Conservation (phyloP, 768 basidiomycete genomes). For the Tulasnella sp. region DNA sequence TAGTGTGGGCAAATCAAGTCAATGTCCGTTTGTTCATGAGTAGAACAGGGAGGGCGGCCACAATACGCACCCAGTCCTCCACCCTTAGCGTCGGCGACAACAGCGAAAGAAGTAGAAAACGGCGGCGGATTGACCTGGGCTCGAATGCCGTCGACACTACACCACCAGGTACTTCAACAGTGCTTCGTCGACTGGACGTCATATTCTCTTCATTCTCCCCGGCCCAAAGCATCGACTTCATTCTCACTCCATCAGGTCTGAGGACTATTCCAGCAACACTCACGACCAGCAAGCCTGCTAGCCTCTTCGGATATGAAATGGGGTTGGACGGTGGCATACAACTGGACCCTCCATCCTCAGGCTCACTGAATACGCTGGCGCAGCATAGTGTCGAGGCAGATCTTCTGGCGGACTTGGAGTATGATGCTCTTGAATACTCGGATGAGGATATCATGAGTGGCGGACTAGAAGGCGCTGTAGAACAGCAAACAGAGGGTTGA, state of each 20-base stretch:
- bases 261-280: not conserved
- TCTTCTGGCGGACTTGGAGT: no score
- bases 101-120: slow-evolving; percentile 25
- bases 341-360: no score
- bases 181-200: slow-evolving; percentile 62
- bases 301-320: no score
- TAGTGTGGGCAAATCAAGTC: slow-evolving; percentile 90
- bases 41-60: slow-evolving; percentile 52
- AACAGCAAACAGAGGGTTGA: no score
- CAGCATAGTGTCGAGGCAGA: no score
- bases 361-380: no score
- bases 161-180: slow-evolving; percentile 19
- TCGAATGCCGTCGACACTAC: not conserved
- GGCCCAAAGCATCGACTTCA: slow-evolving; percentile 59
- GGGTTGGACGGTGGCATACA: no score
- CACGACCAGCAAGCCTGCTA: not conserved
- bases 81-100: not conserved
- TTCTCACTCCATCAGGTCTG: slow-evolving; percentile 55
- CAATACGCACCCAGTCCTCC: no score
- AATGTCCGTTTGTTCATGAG: slow-evolving; percentile 81
- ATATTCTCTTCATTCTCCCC: slow-evolving; percentile 59
- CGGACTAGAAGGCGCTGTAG: no score
- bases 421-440: no score
- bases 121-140: slow-evolving; percentile 9
- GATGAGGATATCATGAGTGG: no score